A percentile compares a stretch with the other conserved stretches of the same genome.
phyloP scores from a whole-genome alignment of 129 eudicot genomes.

The Lactuca saligna region DNA sequence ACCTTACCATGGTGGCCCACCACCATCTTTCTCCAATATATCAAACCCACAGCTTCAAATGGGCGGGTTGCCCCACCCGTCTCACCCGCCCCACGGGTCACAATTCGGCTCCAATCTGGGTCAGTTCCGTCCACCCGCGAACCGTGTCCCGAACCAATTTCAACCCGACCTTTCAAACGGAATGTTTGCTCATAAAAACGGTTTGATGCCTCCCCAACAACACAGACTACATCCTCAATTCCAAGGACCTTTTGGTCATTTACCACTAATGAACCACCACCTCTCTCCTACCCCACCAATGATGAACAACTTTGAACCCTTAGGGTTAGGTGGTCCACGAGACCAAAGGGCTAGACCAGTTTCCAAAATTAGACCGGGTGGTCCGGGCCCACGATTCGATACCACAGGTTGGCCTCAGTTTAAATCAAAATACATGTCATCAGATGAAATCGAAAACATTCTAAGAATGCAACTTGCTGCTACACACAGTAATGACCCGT shows the following conservation, averaged over 20 bases:
- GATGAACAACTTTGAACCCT: slow-evolving; percentile 64
- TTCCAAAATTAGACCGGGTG: slow-evolving; percentile 53
- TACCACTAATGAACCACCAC: slow-evolving; percentile 45
- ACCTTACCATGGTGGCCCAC: slow-evolving; percentile 48
- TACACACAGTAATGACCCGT: slow-evolving; percentile 90
- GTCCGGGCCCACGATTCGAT: slow-evolving; percentile 60
- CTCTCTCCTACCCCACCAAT: slow-evolving; percentile 54
- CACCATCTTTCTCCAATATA: slow-evolving; percentile 39
- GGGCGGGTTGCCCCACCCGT: slow-evolving; percentile 52
- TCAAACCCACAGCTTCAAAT: slow-evolving; percentile 53
- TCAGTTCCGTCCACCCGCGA: slow-evolving; percentile 51
- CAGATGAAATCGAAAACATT: slow-evolving; percentile 83
- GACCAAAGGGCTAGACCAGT: slow-evolving; percentile 52
- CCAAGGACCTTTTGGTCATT: slow-evolving; percentile 50
- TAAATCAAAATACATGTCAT: slow-evolving; percentile 75
- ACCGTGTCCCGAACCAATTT: slow-evolving; percentile 36
- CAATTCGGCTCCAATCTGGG: slow-evolving; percentile 61
- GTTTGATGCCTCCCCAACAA: slow-evolving; percentile 36
- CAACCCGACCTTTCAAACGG: slow-evolving; percentile 51
- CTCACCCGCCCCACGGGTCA: slow-evolving; percentile 47
- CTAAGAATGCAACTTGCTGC: slow-evolving; percentile 89
- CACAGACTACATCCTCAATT: slow-evolving; percentile 49
- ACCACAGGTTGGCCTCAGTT: slow-evolving; percentile 79
- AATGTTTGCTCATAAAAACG: slow-evolving; percentile 32
- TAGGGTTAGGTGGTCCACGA: slow-evolving; percentile 58